These are phyloP conservation scores for Turnera subulata DNA, from an alignment of 345 rosid genomes.

Conservation along the genomic window DNA sequence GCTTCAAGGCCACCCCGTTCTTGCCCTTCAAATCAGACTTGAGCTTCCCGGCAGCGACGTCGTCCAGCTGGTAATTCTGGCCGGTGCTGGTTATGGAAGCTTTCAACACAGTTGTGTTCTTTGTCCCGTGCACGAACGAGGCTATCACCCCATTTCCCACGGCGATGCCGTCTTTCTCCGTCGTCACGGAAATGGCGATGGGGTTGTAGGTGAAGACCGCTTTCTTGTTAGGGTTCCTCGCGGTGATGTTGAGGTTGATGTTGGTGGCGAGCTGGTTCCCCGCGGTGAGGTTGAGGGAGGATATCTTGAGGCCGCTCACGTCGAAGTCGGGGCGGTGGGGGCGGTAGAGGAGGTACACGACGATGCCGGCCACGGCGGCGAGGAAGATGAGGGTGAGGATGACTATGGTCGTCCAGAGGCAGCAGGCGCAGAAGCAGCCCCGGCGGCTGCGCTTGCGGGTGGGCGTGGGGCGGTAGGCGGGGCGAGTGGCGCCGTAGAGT, in stretches of 20 bases:
- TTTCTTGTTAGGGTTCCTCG: slow-evolving; percentile 76
- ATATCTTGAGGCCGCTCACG: slow-evolving; percentile 52
- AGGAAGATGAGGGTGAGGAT: slow-evolving; percentile 48
- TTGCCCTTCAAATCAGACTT: slow-evolving; percentile 52
- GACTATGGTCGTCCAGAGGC: slow-evolving; percentile 42
- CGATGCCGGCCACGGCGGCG: slow-evolving; percentile 42
- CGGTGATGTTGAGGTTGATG: slow-evolving; percentile 56
- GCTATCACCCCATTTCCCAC: slow-evolving; percentile 56
- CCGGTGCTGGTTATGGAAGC: slow-evolving; percentile 37
- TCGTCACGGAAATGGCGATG: slow-evolving; percentile 32
- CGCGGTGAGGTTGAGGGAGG: slow-evolving; percentile 60
- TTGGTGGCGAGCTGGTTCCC: slow-evolving; percentile 37
- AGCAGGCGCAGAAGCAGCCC: slow-evolving; percentile 55
- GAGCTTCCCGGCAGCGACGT: slow-evolving; percentile 39
- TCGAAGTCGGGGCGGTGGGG: slow-evolving; percentile 70
- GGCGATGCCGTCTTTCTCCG: slow-evolving; percentile 33
- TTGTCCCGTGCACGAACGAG: slow-evolving; percentile 56
- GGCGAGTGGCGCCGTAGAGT: slow-evolving; percentile 59
- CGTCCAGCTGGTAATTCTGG: slow-evolving; percentile 36
- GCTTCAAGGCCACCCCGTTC: slow-evolving; percentile 49
- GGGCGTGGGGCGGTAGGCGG: slow-evolving; percentile 71
- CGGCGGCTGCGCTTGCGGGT: slow-evolving; percentile 39
- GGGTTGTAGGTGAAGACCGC: slow-evolving; percentile 52
- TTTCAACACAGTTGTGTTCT: slow-evolving; percentile 66
- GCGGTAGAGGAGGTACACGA: slow-evolving; percentile 64